A percentile compares a stretch with the other conserved stretches of the same genome.
These are phyloP conservation scores for Lactuca sativa DNA, from an alignment of 129 eudicot genomes.

Conservation along the genomic window DNA sequence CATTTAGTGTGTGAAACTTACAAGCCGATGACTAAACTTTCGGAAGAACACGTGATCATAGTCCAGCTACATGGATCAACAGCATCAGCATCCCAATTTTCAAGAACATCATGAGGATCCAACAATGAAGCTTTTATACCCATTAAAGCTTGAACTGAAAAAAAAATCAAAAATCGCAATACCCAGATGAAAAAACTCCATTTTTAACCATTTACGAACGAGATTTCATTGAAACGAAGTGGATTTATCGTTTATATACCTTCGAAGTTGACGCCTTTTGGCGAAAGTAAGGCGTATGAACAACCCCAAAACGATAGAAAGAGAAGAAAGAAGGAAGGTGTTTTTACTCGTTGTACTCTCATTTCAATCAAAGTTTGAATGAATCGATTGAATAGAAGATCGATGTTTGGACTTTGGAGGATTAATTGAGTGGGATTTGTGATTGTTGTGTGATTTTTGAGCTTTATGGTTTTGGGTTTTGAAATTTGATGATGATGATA, in stretches of 20 bases:
- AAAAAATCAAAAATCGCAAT: slow-evolving; percentile 5
- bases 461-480: slow-evolving; percentile 12
- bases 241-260: slow-evolving; percentile 37
- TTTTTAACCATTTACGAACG: not conserved
- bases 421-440: slow-evolving; percentile 12
- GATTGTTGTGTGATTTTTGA: slow-evolving; percentile 15
- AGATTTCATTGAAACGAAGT: slow-evolving; percentile 2
- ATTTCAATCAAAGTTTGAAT: slow-evolving; percentile 28
- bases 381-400: slow-evolving; percentile 22
- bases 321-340: slow-evolving; percentile 41
- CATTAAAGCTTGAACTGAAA: slow-evolving; percentile 95
- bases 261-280: slow-evolving; percentile 97
- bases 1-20: slow-evolving; percentile 39
- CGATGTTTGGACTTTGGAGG: not conserved
- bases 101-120: slow-evolving; percentile 94
- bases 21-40: slow-evolving; percentile 84
- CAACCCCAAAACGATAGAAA: slow-evolving; percentile 41
- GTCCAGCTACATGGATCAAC: slow-evolving; percentile 99
- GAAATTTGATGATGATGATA: slow-evolving; percentile 35
- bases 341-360: slow-evolving; percentile 37
- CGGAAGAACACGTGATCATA: slow-evolving; percentile 87
- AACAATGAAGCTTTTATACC: slow-evolving; percentile 63
- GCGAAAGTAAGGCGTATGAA: slow-evolving; percentile 63
- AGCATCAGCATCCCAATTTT: slow-evolving; percentile 90
- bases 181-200: slow-evolving; percentile 28